These are phyloP conservation scores for Porogramme epimiltina DNA, from an alignment of 1,284 basidiomycete species.

Conservation along the genomic window DNA sequence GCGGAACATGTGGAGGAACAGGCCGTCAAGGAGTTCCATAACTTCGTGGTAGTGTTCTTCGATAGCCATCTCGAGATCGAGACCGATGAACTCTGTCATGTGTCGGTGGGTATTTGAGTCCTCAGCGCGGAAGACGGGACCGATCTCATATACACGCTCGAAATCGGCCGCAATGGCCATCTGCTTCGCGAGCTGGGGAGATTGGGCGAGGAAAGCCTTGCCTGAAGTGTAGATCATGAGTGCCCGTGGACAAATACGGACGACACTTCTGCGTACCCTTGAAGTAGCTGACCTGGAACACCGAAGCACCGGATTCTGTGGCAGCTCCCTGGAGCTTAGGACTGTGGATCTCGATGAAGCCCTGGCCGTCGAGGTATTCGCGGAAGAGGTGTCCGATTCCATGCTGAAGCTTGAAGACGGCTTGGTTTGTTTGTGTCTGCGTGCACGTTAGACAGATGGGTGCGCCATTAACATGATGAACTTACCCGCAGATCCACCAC, in stretches of 20 bases:
- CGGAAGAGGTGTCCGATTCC: conserved; percentile 91
- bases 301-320: conserved; percentile 94
- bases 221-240: conserved; percentile 43
- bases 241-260: not conserved
- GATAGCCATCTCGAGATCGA: conserved; percentile 99
- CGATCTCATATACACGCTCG: conserved; percentile 97
- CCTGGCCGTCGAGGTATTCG: conserved; percentile 74
- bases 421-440: conserved; percentile 94
- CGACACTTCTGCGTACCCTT: conserved; percentile 62
- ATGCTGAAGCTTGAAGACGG: conserved; percentile 92
- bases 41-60: conserved; percentile 99
- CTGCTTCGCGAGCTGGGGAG: conserved; percentile 97
- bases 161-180: conserved; percentile 99
- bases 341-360: conserved; percentile 95
- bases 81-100: conserved; percentile 97
- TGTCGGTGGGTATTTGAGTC: conserved; percentile 97
- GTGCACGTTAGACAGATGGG: not conserved
- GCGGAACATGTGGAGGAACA: conserved; percentile 85
- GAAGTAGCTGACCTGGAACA: conserved; percentile 99
- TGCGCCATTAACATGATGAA: not conserved
- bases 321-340: conserved; percentile 98
- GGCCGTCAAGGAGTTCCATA: conserved; percentile 82
- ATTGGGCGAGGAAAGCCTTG: conserved; percentile 92
- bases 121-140: conserved; percentile 96
- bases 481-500: conserved; percentile 90